These are phyloP conservation scores for Botrytis hyacinthi DNA, from an alignment of 2,329 filamentous ascomycete species.

Conservation along the genomic window DNA sequence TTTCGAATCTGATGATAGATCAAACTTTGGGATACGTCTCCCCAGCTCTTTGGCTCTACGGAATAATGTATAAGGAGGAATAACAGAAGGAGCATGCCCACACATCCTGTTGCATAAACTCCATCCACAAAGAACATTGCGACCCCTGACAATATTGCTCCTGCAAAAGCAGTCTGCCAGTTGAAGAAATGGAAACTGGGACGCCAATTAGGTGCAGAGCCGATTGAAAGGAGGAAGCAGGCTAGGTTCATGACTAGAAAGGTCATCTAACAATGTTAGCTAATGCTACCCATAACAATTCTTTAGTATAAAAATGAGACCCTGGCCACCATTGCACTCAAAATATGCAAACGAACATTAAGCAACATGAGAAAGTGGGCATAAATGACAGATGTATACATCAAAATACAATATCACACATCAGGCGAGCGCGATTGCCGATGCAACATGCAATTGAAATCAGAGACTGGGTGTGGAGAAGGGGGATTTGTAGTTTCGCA, in stretches of 20 bases:
- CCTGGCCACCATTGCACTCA: background rate
- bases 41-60: constrained; percentile 83
- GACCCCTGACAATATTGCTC: constrained; percentile 70
- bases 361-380: too few species aligned
- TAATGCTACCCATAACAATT: background rate
- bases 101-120: constrained; percentile 72
- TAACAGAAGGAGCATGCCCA: constrained; percentile 70
- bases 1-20: constrained; percentile 89
- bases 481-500: background rate
- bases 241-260: constrained; percentile 87
- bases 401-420: background rate
- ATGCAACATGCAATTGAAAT: background rate
- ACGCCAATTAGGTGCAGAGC: constrained; percentile 84
- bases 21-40: constrained; percentile 83
- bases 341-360: background rate
- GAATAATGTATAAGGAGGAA: constrained; percentile 85
- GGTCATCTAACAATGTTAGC: constrained; percentile 60
- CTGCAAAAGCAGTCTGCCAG: constrained; percentile 75
- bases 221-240: constrained; percentile 82
- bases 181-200: constrained; percentile 88
- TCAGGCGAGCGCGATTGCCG: background rate
- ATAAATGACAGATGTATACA: background rate
- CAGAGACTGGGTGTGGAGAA: background rate
- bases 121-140: constrained; percentile 92
- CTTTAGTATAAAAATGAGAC: background rate